Percentiles rank a stretch among this genome's conserved stretches.
phyloP scores from a whole-genome alignment of 176 grass and related monocot species.

The Oryza glaberrima region DNA sequence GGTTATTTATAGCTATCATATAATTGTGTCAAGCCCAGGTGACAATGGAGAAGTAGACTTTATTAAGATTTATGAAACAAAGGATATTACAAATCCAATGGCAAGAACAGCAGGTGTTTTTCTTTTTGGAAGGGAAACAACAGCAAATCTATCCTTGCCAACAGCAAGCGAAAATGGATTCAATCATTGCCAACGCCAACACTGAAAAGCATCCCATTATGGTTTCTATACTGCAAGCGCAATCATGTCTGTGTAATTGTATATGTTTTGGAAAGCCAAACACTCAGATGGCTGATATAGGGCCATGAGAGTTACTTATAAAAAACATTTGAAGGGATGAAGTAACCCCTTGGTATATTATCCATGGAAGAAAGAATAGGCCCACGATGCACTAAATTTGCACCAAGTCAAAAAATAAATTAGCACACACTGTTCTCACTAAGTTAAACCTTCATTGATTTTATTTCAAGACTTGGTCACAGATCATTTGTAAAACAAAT shows the following conservation, averaged over 20 bases:
- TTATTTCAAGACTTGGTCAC: conserved; percentile 22
- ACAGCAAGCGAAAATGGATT: conserved; percentile 14
- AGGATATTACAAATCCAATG: conserved; percentile 8
- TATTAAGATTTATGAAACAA: background rate
- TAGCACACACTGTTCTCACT: conserved; percentile 3
- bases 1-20: conserved; percentile 6
- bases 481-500: conserved; percentile 17
- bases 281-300: background rate
- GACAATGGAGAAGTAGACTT: conserved; percentile 29
- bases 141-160: conserved; percentile 5
- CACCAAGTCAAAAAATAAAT: conserved; percentile 29
- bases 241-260: background rate
- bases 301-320: background rate
- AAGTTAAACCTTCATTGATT: conserved; percentile 24
- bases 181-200: conserved; percentile 9
- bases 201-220: background rate
- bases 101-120: background rate
- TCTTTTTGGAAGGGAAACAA: background rate
- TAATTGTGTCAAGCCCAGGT: background rate
- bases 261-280: background rate
- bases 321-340: conserved; percentile 14
- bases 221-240: conserved; percentile 9
- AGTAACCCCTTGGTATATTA: background rate
- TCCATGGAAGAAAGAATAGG: conserved; percentile 4
- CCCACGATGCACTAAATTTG: background rate